Evolutionary conservation across 2,329 filamentous ascomycete species (phyloP).

Genomic region (Stromatinia cepivora): DNA sequence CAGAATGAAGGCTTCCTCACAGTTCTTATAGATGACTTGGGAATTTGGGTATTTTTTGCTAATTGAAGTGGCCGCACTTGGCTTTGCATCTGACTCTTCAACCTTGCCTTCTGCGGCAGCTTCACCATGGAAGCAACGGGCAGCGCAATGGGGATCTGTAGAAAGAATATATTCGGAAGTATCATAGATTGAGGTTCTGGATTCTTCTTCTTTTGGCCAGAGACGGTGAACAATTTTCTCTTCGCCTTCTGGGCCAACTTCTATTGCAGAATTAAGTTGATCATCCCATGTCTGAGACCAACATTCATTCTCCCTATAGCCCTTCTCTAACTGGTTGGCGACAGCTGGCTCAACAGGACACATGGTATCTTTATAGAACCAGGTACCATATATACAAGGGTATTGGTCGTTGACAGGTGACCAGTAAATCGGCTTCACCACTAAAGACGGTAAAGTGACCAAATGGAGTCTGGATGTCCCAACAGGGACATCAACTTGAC

Average conservation of each 20-base stretch:
- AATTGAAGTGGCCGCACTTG: constrained; percentile 26
- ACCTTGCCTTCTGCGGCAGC: constrained; percentile 56
- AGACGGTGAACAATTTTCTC: constrained; percentile 81
- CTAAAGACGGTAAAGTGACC: constrained; percentile 76
- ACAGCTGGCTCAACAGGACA: constrained; percentile 80
- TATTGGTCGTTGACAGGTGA: constrained; percentile 88
- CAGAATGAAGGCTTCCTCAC: constrained; percentile 75
- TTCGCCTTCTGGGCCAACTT: constrained; percentile 86
- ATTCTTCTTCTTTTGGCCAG: constrained; percentile 65
- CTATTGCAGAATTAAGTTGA: constrained; percentile 84
- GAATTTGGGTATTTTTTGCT: constrained; percentile 67
- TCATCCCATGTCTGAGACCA: constrained; percentile 94
- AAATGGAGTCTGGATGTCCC: constrained; percentile 88
- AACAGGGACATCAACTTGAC: constrained; percentile 67
- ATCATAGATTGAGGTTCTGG: constrained; percentile 39
- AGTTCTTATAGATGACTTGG: constrained; percentile 84
- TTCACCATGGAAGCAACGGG: constrained; percentile 59
- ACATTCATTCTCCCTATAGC: constrained; percentile 80
- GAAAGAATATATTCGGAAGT: constrained; percentile 28
- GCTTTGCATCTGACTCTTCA: constrained; percentile 31
- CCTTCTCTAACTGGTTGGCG: constrained; percentile 89
- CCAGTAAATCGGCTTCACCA: constrained; percentile 99
- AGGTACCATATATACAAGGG: constrained; percentile 80
- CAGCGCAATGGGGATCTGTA: constrained; percentile 58
- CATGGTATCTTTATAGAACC: constrained; percentile 98